Percentiles rank a stretch among this genome's conserved stretches.
These are phyloP conservation scores for Clathrus columnatus DNA, from an alignment of 768 basidiomycete species.

Conservation along the genomic window DNA sequence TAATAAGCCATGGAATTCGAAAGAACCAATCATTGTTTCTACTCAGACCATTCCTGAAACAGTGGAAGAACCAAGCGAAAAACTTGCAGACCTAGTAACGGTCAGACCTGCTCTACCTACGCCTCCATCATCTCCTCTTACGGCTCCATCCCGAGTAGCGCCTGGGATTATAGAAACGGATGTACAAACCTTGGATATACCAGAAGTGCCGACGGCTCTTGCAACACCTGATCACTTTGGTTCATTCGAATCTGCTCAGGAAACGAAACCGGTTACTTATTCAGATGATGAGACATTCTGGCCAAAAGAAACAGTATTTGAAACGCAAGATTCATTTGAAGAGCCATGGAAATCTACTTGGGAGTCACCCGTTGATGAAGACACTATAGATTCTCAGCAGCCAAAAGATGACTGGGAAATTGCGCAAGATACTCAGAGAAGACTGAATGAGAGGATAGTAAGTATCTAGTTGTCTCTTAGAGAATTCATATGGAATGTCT, in stretches of 20 bases:
- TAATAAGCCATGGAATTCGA: neutral
- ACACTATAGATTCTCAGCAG: constrained; percentile 19
- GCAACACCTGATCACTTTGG: constrained; percentile 49
- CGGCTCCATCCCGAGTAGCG: neutral
- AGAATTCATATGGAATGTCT: constrained; percentile 10
- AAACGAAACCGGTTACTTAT: constrained; percentile 17
- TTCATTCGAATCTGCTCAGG: constrained; percentile 45
- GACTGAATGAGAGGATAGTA: constrained; percentile 57
- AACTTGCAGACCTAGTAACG: neutral
- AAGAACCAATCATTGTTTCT: neutral
- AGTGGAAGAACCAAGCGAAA: neutral
- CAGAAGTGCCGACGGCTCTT: neutral
- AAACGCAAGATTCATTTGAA: constrained; percentile 12
- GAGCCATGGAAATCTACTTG: constrained; percentile 19
- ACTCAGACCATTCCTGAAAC: neutral
- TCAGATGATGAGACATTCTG: neutral
- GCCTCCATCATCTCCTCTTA: constrained; percentile 6
- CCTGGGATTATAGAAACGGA: neutral
- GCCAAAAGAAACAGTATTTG: neutral
- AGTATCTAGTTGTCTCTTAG: constrained; percentile 21
- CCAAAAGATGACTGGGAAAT: constrained; percentile 35
- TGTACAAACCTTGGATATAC: neutral
- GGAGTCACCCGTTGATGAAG: constrained; percentile 16
- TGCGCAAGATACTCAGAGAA: constrained; percentile 39
- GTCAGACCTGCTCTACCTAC: constrained; percentile 1